These are phyloP conservation scores for Hymenoscyphus scutula DNA, from an alignment of 2,329 filamentous ascomycete genomes.

Conservation along the genomic window DNA sequence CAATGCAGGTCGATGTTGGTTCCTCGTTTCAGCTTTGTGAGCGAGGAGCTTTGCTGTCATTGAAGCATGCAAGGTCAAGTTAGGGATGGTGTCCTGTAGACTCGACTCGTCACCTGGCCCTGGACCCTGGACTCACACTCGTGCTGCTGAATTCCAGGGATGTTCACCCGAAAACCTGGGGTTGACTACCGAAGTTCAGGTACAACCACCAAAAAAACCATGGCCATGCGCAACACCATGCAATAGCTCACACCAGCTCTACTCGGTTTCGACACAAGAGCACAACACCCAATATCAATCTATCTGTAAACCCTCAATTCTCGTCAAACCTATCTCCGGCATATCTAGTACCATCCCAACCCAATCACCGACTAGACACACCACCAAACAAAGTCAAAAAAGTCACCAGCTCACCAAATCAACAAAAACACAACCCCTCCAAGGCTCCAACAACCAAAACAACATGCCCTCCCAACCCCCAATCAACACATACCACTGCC, in stretches of 20 bases:
- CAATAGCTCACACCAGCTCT: not conserved
- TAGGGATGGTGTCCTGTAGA: not conserved
- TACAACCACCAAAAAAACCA: not conserved
- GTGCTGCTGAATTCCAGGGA: not conserved
- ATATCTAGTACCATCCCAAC: not conserved
- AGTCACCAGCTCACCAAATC: not conserved
- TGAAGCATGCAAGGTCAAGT: not conserved
- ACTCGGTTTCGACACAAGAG: too few relatives aligned
- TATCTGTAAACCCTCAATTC: not conserved
- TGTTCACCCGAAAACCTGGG: not conserved
- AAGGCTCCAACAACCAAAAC: not conserved
- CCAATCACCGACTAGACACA: not conserved
- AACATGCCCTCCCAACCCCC: conserved; percentile 16
- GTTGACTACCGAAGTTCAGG: not conserved
- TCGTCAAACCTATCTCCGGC: not conserved
- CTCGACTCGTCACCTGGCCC: not conserved
- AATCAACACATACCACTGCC: conserved; percentile 58
- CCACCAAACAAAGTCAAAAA: too few relatives aligned
- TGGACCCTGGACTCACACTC: too few relatives aligned
- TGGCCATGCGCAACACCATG: not conserved
- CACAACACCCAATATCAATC: not conserved
- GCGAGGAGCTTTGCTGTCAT: too few relatives aligned
- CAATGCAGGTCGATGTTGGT: not conserved
- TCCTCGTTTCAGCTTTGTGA: too few relatives aligned
- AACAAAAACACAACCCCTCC: not conserved